Evolutionary conservation across 2,329 filamentous ascomycete genomes (phyloP), one percentile per base, ranked within the genome.

Genomic region (Truncatella angustata): DNA sequence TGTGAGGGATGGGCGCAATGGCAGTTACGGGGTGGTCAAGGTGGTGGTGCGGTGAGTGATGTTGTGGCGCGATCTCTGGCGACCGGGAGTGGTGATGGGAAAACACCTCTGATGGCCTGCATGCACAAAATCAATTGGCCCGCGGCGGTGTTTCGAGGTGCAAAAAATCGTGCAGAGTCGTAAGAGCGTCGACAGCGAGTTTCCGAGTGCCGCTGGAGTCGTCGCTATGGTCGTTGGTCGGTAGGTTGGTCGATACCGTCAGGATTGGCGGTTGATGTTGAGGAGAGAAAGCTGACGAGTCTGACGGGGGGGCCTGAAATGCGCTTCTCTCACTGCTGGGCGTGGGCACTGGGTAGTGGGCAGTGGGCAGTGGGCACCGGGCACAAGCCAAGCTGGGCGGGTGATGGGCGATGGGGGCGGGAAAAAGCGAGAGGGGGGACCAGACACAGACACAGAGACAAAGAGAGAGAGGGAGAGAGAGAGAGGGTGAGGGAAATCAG

Each of bases 31-130:
- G 24, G 44, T 35, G 45, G n/a, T n/a, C n/a, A n/a, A 47, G 26
- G 26, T 47, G 12, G 28, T 59, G 63, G 51, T 58, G 61, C 64
- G 69, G 65, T 65, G 63, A 69, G 66, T 64, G 69, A 65, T 64
- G 62, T 68, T 64, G 66, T 18, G 49, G 44, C 49, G 49, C 63
- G 66, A 69, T 66, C 65, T 66, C 63, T 61, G 66, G 66, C 65
- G 69, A 69, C 65, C 68, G 67, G 64, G 60, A 66, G 63, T 64
- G 63, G 57, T 64, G 60, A 63, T 66, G 60, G 21, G 58, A 64
- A 66, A 56, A 53, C 50, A 57, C 56, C 68, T 64, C 58, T 63
- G 60, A 60, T 59, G 61, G 63, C 62, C 66, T 63, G 61, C 69
- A 71, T 71, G 61, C 65, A 70, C 57, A 49, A 42, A 48, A 49